Conservation (phyloP, 164 flowering plant species). For the Nymphaea colorata region DNA sequence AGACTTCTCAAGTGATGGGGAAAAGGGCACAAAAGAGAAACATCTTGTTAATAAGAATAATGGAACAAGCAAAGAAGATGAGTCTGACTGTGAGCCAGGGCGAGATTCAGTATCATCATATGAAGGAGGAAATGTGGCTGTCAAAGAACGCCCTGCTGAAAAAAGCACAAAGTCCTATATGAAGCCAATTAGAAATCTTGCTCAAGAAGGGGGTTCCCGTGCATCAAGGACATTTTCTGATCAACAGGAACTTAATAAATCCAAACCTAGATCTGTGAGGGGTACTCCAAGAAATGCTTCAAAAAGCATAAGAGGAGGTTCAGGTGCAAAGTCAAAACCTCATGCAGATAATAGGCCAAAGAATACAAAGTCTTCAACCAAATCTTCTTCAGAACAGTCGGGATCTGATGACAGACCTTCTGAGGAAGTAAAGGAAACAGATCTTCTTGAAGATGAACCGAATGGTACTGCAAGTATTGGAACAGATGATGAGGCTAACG, state of each 20-base stretch:
- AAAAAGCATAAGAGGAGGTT: constrained; percentile 16
- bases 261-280: constrained; percentile 14
- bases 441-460: constrained; percentile 42
- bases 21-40: constrained; percentile 27
- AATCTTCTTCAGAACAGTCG: constrained; percentile 53
- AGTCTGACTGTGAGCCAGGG: constrained; percentile 52
- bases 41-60: neutral
- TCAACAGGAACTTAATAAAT: constrained; percentile 17
- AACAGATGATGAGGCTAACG: constrained; percentile 42
- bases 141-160: constrained; percentile 44
- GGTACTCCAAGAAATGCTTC: constrained; percentile 26
- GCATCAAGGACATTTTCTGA: constrained; percentile 22
- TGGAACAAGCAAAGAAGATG: constrained; percentile 28
- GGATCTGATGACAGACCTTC: constrained; percentile 34
- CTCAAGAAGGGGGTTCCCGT: constrained; percentile 13
- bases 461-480: constrained; percentile 34
- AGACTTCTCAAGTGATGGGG: constrained; percentile 31
- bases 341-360: constrained; percentile 17
- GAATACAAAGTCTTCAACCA: constrained; percentile 24
- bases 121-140: constrained; percentile 39
- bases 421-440: constrained; percentile 43
- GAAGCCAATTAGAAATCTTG: constrained; percentile 14
- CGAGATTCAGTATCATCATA: constrained; percentile 53
- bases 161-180: constrained; percentile 22
- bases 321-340: constrained; percentile 14